A percentile compares a stretch with the other conserved stretches of the same genome.
These are phyloP conservation scores for Cladosporium halotolerans DNA, from an alignment of 2,329 filamentous ascomycete genomes.

Conservation along the genomic window DNA sequence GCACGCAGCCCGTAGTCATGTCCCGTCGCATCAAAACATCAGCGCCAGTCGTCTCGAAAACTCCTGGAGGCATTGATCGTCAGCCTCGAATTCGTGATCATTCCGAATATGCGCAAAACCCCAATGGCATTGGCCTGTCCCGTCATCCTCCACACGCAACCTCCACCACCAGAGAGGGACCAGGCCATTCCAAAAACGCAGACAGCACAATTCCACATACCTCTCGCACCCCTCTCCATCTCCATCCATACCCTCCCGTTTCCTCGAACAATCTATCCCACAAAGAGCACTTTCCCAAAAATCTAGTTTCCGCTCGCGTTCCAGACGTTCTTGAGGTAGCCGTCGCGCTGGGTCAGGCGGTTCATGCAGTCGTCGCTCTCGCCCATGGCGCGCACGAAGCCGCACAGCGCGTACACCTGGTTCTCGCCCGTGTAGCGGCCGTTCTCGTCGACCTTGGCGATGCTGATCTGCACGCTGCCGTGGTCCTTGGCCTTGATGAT, in stretches of 20 bases:
- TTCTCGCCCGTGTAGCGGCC: conserved; percentile 95
- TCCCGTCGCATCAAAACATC: conserved; percentile 8
- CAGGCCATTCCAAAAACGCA: no score
- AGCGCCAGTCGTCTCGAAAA: conserved; percentile 8
- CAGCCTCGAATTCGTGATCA: background rate
- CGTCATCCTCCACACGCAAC: no score
- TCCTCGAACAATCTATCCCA: background rate
- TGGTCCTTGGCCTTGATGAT: conserved; percentile 99
- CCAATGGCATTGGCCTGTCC: no score
- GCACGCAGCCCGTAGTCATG: conserved; percentile 5
- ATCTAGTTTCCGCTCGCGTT: conserved; percentile 54
- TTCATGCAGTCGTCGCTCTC: conserved; percentile 97
- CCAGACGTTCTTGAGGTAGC: conserved; percentile 97
- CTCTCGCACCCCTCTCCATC: background rate
- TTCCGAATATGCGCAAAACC: no score
- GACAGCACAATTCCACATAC: conserved; percentile 3
- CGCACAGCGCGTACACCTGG: conserved; percentile 94
- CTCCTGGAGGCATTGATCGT: conserved; percentile 4
- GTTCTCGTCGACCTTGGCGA: conserved; percentile 99
- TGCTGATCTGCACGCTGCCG: conserved; percentile 92
- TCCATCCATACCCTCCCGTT: conserved; percentile 1
- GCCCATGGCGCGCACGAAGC: conserved; percentile 95
- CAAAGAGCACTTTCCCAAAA: background rate
- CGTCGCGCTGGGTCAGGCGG: conserved; percentile 90
- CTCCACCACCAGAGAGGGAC: no score